Conservation (phyloP, 192 early-diverging fungal genomes). For the Spinellus fusiger region DNA sequence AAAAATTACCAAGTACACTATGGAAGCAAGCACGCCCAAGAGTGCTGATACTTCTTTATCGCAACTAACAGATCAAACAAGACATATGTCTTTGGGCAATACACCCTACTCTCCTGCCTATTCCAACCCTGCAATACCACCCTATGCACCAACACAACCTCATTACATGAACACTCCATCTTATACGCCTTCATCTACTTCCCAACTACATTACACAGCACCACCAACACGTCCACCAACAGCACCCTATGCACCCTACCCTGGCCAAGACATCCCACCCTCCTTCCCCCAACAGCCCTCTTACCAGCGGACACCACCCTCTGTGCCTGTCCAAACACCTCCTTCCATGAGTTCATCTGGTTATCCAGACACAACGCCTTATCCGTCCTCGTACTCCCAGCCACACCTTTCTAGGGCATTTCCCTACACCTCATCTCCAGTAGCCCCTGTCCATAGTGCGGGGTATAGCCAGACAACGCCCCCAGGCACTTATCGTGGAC, state of each 20-base stretch:
- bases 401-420: background rate
- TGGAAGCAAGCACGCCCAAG: background rate
- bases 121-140: background rate
- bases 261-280: background rate
- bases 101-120: background rate
- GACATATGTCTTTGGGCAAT: background rate
- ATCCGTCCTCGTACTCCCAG: too few species aligned
- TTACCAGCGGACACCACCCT: background rate
- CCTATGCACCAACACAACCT: background rate
- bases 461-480: background rate
- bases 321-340: background rate
- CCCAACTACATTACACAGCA: background rate
- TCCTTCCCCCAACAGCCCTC: background rate
- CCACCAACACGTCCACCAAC: background rate
- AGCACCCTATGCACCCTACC: background rate
- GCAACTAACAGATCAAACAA: background rate
- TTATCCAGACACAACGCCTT: background rate
- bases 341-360: background rate
- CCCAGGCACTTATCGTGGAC: background rate
- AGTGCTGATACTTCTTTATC: background rate
- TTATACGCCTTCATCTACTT: background rate
- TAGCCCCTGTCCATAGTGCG: background rate
- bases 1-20: conserved; percentile 45
- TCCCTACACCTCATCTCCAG: background rate
- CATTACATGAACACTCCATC: background rate